Evolutionary conservation across 2,329 filamentous ascomycete genomes (phyloP).

Genomic region (Exophiala spinifera): DNA sequence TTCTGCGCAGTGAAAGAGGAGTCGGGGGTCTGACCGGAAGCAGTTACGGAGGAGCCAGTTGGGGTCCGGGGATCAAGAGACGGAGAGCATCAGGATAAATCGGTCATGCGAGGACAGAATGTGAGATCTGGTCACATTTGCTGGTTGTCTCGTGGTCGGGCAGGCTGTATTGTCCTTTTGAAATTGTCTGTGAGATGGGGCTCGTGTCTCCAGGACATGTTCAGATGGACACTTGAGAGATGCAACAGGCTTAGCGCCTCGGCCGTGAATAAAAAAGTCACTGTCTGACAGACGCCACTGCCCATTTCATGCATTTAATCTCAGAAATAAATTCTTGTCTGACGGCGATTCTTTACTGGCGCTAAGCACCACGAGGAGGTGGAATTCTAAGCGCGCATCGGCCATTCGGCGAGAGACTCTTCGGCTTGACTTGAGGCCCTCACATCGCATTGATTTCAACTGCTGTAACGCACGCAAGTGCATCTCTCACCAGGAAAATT

Average conservation of each 20-base stretch:
- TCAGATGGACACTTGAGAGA: constrained; percentile 17
- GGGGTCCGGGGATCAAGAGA: constrained; percentile 6
- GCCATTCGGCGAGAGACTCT: constrained; percentile 1
- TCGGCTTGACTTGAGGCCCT: constrained; percentile 1
- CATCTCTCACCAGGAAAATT: neutral
- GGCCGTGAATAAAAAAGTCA: neutral
- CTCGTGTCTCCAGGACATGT: constrained; percentile 17
- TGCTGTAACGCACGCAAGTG: neutral
- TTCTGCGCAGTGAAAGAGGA: constrained; percentile 21
- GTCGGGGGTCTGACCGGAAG: constrained; percentile 19
- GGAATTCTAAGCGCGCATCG: constrained; percentile 3
- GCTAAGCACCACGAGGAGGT: neutral
- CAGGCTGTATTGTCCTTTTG: neutral
- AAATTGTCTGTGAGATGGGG: constrained; percentile 16
- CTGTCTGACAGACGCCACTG: neutral
- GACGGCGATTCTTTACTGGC: neutral
- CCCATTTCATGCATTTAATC: no score
- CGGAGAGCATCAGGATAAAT: neutral
- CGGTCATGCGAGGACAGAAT: constrained; percentile 6
- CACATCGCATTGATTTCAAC: neutral
- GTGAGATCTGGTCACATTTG: constrained; percentile 4
- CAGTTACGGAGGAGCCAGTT: constrained; percentile 9
- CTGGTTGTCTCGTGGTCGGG: constrained; percentile 1
- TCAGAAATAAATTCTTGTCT: no score
- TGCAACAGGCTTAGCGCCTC: constrained; percentile 6